Evolutionary conservation across 176 grass and related monocot genomes (phyloP).

Genomic region (Cocos nucifera): DNA sequence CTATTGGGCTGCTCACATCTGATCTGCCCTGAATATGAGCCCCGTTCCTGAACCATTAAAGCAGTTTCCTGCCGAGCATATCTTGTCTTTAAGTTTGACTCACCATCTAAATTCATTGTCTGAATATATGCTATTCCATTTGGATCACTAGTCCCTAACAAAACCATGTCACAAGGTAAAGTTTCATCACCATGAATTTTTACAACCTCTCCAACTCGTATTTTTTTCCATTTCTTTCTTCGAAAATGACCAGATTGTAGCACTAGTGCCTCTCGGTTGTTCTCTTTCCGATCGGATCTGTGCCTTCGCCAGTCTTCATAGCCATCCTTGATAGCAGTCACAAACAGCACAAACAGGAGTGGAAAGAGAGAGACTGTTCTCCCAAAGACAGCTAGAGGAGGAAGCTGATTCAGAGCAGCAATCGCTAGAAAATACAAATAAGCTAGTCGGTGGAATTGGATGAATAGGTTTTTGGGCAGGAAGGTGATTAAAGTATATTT

Average conservation of each 20-base stretch:
- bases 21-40: slow-evolving; percentile 60
- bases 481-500: slow-evolving; percentile 98
- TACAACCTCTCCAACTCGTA: slow-evolving; percentile 86
- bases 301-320: slow-evolving; percentile 98
- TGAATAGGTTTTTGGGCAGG: slow-evolving; percentile 97
- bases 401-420: slow-evolving; percentile 96
- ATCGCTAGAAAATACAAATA: slow-evolving; percentile 98
- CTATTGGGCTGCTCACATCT: slow-evolving; percentile 93
- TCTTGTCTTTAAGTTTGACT: slow-evolving; percentile 98
- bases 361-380: slow-evolving; percentile 95
- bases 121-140: slow-evolving; percentile 99
- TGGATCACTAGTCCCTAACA: slow-evolving; percentile 78
- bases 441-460: slow-evolving; percentile 88
- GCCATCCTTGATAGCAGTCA: slow-evolving; percentile 99
- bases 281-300: slow-evolving; percentile 93
- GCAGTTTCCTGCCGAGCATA: slow-evolving; percentile 90
- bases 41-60: slow-evolving; percentile 39
- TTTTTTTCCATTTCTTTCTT: slow-evolving; percentile 89
- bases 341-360: slow-evolving; percentile 86
- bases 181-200: slow-evolving; percentile 80
- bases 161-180: slow-evolving; percentile 97
- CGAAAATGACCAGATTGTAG: slow-evolving; percentile 76
- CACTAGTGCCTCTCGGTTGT: slow-evolving; percentile 86
- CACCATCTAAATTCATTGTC: slow-evolving; percentile 99
- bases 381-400: slow-evolving; percentile 97